Conservation (phyloP, 208 protist species). For the Blechomonas ayalai region DNA sequence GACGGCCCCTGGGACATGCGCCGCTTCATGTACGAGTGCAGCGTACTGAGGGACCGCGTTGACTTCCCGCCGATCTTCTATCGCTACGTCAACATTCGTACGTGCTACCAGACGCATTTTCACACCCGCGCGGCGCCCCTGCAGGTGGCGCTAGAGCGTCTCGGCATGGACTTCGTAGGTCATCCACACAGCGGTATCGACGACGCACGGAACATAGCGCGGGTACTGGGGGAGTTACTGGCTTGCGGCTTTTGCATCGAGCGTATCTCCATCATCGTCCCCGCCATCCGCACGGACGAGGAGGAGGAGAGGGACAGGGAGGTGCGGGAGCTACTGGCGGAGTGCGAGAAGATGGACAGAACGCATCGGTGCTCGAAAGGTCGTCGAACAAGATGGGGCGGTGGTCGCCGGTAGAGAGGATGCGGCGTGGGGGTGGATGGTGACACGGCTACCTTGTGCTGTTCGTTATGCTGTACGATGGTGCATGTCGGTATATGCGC, state of each 20-base stretch:
- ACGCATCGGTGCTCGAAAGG: not conserved
- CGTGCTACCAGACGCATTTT: constrained; percentile 60
- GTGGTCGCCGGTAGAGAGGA: too few species aligned
- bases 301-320: constrained; percentile 21
- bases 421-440: not conserved
- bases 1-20: constrained; percentile 91
- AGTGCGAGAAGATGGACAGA: constrained; percentile 21
- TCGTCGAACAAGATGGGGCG: not conserved
- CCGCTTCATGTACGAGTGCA: constrained; percentile 84
- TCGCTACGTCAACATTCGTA: constrained; percentile 85
- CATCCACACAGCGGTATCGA: constrained; percentile 85
- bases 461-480: too few species aligned
- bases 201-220: constrained; percentile 87
- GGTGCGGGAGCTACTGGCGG: constrained; percentile 40
- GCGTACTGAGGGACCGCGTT: constrained; percentile 64
- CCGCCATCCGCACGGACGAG: constrained; percentile 26
- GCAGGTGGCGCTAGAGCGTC: constrained; percentile 67
- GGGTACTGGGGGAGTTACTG: constrained; percentile 74
- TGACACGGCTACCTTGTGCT: too few species aligned
- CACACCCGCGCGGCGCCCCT: constrained; percentile 50
- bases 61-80: constrained; percentile 84
- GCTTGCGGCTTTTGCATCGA: constrained; percentile 60
- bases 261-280: constrained; percentile 72
- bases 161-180: constrained; percentile 75
- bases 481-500: too few species aligned